Conservation (phyloP, 345 rosid genomes). For the Brassica nigra region DNA sequence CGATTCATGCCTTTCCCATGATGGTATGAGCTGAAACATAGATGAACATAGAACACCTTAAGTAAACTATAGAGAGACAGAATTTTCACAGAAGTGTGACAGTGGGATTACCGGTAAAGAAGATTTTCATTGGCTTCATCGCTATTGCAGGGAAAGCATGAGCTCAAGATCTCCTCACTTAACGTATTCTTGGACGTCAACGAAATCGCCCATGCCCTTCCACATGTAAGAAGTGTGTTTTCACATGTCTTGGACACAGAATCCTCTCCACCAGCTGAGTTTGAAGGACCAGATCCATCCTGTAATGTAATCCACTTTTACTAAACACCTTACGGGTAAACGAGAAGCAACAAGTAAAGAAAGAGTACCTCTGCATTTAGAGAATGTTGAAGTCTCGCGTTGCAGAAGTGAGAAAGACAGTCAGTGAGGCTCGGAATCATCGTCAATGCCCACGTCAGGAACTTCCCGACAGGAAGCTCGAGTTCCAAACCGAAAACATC, state of each 20-base stretch:
- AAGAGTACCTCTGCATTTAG: slow-evolving; percentile 48
- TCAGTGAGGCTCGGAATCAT: slow-evolving; percentile 63
- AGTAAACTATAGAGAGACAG: neutral
- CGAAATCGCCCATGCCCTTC: slow-evolving; percentile 74
- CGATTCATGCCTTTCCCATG: slow-evolving; percentile 91
- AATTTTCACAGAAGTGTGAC: neutral
- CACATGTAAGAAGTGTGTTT: slow-evolving; percentile 53
- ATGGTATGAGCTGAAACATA: slow-evolving; percentile 61
- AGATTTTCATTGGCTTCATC: slow-evolving; percentile 50
- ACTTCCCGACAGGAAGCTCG: slow-evolving; percentile 65
- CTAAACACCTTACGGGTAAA: neutral
- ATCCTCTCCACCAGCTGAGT: slow-evolving; percentile 40
- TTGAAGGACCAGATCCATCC: slow-evolving; percentile 52
- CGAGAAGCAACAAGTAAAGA: neutral
- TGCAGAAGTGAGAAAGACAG: slow-evolving; percentile 59
- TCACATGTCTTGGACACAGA: slow-evolving; percentile 37
- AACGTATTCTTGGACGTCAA: slow-evolving; percentile 48
- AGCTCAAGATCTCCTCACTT: slow-evolving; percentile 56
- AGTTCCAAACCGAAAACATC: slow-evolving; percentile 50
- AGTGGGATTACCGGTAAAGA: slow-evolving; percentile 53
- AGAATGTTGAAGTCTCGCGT: slow-evolving; percentile 50
- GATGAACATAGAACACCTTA: slow-evolving; percentile 9
- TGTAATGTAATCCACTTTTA: slow-evolving; percentile 36
- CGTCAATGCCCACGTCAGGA: slow-evolving; percentile 65
- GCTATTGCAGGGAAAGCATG: slow-evolving; percentile 43